These are phyloP conservation scores for Beauveria sp. DNA, from an alignment of 2,329 filamentous ascomycete genomes.

Conservation along the genomic window DNA sequence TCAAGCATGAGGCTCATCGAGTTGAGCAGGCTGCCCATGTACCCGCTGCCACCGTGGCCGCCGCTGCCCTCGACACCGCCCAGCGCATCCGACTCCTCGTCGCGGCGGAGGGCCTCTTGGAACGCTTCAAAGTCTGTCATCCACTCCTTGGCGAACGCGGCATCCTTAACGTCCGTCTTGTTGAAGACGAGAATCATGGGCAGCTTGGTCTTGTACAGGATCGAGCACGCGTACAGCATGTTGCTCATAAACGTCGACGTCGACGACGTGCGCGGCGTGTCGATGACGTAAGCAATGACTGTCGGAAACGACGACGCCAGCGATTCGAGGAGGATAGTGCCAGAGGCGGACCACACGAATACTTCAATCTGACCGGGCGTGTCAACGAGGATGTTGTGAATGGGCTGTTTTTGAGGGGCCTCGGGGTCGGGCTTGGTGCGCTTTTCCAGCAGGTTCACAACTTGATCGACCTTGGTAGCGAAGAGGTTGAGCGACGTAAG, in stretches of 20 bases:
- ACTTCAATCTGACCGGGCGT: conserved; percentile 98
- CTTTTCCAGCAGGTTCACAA: conserved; percentile 84
- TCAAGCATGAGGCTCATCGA: conserved; percentile 97
- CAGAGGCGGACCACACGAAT: conserved; percentile 95
- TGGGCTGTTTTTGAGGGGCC: conserved; percentile 52
- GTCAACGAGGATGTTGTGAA: conserved; percentile 84
- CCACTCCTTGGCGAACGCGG: conserved; percentile 91
- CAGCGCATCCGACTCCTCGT: conserved; percentile 71
- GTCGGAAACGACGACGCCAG: conserved; percentile 92
- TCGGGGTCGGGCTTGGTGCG: conserved; percentile 59
- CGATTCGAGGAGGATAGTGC: conserved; percentile 86
- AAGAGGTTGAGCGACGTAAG: conserved; percentile 93
- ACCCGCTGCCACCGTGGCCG: conserved; percentile 70
- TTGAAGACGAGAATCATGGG: conserved; percentile 99
- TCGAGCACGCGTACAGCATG: conserved; percentile 98
- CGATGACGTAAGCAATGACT: conserved; percentile 94
- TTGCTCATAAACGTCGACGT: conserved; percentile 99
- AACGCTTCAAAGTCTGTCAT: conserved; percentile 99
- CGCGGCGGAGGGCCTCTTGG: conserved; percentile 72
- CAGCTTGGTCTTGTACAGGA: conserved; percentile 96
- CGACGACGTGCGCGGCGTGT: conserved; percentile 86
- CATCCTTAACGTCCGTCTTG: conserved; percentile 93
- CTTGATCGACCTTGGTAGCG: conserved; percentile 95
- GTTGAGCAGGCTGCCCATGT: conserved; percentile 93
- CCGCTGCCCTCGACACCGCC: conserved; percentile 62